Evolutionary conservation across 768 basidiomycete species (phyloP).

Genomic region (Termitomyces sp.): DNA sequence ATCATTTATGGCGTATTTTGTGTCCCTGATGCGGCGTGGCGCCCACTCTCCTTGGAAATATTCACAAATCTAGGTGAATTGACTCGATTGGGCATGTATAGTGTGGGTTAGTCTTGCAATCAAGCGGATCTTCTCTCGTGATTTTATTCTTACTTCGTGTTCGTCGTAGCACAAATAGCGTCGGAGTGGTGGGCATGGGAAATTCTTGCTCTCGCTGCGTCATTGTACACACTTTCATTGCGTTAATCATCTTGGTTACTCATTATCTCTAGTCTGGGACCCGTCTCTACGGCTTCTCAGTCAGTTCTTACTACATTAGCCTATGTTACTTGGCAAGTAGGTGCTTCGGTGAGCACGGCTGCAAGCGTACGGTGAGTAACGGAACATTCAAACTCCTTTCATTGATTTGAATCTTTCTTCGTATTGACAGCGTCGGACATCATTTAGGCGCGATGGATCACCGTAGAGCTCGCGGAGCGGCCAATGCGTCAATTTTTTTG

Average conservation of each 20-base stretch:
- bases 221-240: background rate
- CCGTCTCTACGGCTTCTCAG: background rate
- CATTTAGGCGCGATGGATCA: background rate
- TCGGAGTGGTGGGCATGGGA: constrained; percentile 1
- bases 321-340: background rate
- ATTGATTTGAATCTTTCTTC: background rate
- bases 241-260: background rate
- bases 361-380: background rate
- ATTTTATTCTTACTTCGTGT: background rate
- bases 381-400: too few species aligned
- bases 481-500: background rate
- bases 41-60: constrained; percentile 59
- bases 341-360: background rate
- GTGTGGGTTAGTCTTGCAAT: background rate
- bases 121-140: too few species aligned
- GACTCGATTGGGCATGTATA: constrained; percentile 51
- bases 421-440: background rate
- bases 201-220: background rate
- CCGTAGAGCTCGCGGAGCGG: background rate
- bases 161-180: background rate
- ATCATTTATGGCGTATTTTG: constrained; percentile 60
- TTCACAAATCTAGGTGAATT: constrained; percentile 65
- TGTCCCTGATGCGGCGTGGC: constrained; percentile 67
- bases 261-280: background rate
- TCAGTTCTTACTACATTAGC: background rate